Base-by-base conservation (phyloP, 2,329 filamentous ascomycete species). In the Talaromyces sp. region DNA sequence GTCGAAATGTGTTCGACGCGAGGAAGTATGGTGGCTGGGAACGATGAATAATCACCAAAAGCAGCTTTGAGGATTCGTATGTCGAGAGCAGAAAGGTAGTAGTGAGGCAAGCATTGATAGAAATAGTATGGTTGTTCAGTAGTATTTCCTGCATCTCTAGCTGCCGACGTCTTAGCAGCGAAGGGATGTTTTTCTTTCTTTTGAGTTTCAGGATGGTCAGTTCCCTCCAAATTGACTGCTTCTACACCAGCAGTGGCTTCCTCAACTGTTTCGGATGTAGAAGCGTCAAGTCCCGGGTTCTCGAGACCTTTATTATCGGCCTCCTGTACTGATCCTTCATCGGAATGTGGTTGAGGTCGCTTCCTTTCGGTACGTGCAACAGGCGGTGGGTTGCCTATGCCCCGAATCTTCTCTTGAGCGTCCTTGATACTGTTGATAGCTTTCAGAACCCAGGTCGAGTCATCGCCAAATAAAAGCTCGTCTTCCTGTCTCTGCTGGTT, bases 61-160 rank as follows among this genome's bases (percentile, higher is more conserved):
- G 92, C 92, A 1, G 92, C 87, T 79, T 96, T 96, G 37, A 97
- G 82, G 67, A 97, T 97, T 60, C 93, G 89, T 67, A 97, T 97
- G 74, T 97, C 93, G 39, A 97, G 84, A 0, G 93, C 90, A 0
- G 92, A 96, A 3, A 97, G 85, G 71, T 97, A 97, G 58, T 96
- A 90, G 71, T 97, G 93, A 24, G 91, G 89, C 1, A 93, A 85
- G 0, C 92, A 90, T 70, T 92, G 91, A 77, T 97, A 97, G 75
- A 97, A 97, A 77, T 90, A 92, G 70, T 94, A 96, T 5, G 84
- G 78, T 16, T 81, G 74, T 64, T 88, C 85, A 19, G 81, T 80
- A 60, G 80, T 79, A 57, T 75, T 70, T 49, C 79, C 79, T 68
- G 82, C 78, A 19, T 70, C 74, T 59, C 72, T 74, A 60, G 66